phyloP scores from a whole-genome alignment of 1,139 yeast species.

The Geotrichum citri-aurantii region DNA sequence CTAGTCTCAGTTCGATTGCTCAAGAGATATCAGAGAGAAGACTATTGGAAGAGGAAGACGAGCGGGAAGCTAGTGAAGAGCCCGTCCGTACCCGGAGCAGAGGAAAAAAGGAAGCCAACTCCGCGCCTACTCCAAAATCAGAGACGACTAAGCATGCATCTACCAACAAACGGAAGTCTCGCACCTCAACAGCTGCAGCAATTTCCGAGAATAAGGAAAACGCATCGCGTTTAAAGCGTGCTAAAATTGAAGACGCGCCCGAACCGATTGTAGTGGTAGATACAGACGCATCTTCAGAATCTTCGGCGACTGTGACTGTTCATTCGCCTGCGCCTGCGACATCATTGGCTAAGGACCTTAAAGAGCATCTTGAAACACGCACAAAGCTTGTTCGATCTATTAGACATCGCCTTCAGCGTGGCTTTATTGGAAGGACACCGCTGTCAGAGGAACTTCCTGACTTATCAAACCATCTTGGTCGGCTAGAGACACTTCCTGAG shows the following conservation, averaged over 20 bases:
- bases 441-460: constrained; percentile 25
- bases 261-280: not conserved
- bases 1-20: constrained; percentile 2
- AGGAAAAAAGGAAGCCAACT: not conserved
- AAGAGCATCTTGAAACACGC: constrained; percentile 25
- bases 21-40: constrained; percentile 8
- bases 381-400: constrained; percentile 25
- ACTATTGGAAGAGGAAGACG: constrained; percentile 19
- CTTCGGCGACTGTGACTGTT: constrained; percentile 1
- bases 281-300: not conserved
- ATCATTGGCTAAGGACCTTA: constrained; percentile 21
- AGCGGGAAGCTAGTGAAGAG: constrained; percentile 10
- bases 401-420: constrained; percentile 34
- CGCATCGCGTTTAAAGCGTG: constrained; percentile 3
- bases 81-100: not conserved
- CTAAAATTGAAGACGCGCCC: not conserved
- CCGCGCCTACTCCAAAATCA: not conserved
- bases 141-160: not conserved
- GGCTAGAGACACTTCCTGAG: constrained; percentile 32
- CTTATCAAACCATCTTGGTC: constrained; percentile 26
- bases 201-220: not conserved
- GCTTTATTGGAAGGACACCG: constrained; percentile 28
- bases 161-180: not conserved
- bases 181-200: not conserved
- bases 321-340: constrained; percentile 16